Conservation (phyloP, 2,329 filamentous ascomycete species). For the Sclerotinia nivalis region DNA sequence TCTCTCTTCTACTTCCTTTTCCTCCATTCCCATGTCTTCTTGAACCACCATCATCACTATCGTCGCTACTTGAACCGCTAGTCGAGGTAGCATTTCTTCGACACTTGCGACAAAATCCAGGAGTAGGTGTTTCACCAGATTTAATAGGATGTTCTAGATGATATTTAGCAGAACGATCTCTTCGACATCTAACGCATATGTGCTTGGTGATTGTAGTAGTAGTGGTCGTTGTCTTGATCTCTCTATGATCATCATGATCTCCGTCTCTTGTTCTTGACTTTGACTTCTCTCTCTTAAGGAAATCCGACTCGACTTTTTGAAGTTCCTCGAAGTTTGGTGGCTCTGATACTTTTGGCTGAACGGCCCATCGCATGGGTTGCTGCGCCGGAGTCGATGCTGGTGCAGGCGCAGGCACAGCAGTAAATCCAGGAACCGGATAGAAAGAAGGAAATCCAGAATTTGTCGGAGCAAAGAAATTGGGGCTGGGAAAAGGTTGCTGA, state of each 20-base stretch:
- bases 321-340: slow-evolving; percentile 28
- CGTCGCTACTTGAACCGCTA: slow-evolving; percentile 27
- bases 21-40: neutral
- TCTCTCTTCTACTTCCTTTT: neutral
- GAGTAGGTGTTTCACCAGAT: slow-evolving; percentile 39
- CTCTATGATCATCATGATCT: neutral
- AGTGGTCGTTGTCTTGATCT: slow-evolving; percentile 5
- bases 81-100: slow-evolving; percentile 39
- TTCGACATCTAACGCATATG: slow-evolving; percentile 49
- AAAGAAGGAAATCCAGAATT: slow-evolving; percentile 15
- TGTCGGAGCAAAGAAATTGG: slow-evolving; percentile 3
- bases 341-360: slow-evolving; percentile 18
- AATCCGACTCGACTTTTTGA: slow-evolving; percentile 31
- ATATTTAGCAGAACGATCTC: slow-evolving; percentile 45
- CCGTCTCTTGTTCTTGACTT: neutral
- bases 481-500: slow-evolving; percentile 7
- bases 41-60: slow-evolving; percentile 16
- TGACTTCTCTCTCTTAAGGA: neutral
- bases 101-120: slow-evolving; percentile 44
- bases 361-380: neutral
- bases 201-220: slow-evolving; percentile 41
- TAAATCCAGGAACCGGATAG: neutral
- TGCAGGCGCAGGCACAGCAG: neutral
- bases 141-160: slow-evolving; percentile 43
- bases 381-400: slow-evolving; percentile 12